Conservation (phyloP, 1,139 yeast species). For the Saccharomyces hybrid region DNA sequence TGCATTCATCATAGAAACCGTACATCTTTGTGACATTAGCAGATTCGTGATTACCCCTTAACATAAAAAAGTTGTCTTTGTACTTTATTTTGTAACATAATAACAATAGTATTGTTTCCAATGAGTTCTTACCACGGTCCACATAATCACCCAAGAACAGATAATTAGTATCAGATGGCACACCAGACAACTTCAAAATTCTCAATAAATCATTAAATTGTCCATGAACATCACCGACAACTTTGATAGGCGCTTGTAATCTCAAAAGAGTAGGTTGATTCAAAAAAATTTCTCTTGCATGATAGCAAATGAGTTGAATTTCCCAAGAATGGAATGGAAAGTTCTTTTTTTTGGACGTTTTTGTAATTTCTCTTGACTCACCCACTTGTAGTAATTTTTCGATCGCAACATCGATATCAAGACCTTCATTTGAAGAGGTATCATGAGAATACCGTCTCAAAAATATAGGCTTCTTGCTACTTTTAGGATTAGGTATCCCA, state of each 20-base stretch:
- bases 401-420: constrained; percentile 30
- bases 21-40: constrained; percentile 79
- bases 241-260: constrained; percentile 75
- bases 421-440: constrained; percentile 21
- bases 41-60: constrained; percentile 81
- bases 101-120: constrained; percentile 67
- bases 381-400: constrained; percentile 28
- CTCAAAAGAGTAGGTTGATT: constrained; percentile 71
- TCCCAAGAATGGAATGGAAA: constrained; percentile 43
- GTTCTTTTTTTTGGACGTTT: constrained; percentile 13
- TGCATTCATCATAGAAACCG: constrained; percentile 86
- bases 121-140: constrained; percentile 76
- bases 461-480: constrained; percentile 12
- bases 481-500: constrained; percentile 13
- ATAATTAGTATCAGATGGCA: constrained; percentile 74
- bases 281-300: constrained; percentile 61
- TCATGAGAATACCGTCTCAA: constrained; percentile 28
- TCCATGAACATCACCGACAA: constrained; percentile 85
- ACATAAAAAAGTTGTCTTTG: constrained; percentile 76
- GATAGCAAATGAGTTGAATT: constrained; percentile 56
- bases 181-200: constrained; percentile 69
- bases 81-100: constrained; percentile 72
- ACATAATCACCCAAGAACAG: constrained; percentile 80
- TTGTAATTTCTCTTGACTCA: constrained; percentile 7
- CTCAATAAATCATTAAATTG: constrained; percentile 71